These are phyloP conservation scores for Chaetomiaceae sp. DNA, from an alignment of 2,329 filamentous ascomycete genomes.

Conservation along the genomic window DNA sequence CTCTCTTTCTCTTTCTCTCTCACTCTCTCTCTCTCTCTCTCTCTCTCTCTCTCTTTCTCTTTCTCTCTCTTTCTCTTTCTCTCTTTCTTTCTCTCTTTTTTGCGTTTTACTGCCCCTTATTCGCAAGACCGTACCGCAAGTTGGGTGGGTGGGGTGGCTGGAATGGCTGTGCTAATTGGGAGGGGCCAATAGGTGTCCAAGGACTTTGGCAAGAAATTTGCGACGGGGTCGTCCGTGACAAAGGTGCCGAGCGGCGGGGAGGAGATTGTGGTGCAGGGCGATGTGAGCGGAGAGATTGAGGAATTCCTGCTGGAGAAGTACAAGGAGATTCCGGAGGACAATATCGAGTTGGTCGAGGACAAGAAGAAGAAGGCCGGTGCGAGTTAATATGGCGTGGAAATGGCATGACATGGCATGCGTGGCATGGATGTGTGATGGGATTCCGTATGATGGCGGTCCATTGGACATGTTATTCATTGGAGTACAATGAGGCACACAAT, in stretches of 20 bases:
- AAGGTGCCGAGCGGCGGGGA: constrained; percentile 82
- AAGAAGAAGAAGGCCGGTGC: constrained; percentile 80
- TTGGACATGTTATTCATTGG: not conserved
- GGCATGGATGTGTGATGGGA: not conserved
- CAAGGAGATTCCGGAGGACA: constrained; percentile 86
- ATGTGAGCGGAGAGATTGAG: constrained; percentile 89
- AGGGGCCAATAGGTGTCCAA: constrained; percentile 61
- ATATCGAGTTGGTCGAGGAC: constrained; percentile 91
- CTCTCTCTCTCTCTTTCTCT: not conserved
- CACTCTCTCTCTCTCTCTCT: not conserved
- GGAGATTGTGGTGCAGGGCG: constrained; percentile 96
- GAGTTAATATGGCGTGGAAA: no score
- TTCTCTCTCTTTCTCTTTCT: not conserved
- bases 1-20: not conserved
- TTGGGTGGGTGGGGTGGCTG: no score
- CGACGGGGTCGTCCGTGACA: constrained; percentile 87
- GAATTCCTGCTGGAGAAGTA: constrained; percentile 90
- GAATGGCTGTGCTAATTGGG: not conserved
- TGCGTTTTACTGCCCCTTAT: no score
- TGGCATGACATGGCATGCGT: no score
- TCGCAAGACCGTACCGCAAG: no score
- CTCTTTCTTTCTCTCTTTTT: not conserved
- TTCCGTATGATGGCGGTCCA: not conserved
- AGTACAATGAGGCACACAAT: not conserved
- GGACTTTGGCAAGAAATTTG: constrained; percentile 98